Conservation (phyloP, 148 eudicot species). For the Rhododendron griersonianum region DNA sequence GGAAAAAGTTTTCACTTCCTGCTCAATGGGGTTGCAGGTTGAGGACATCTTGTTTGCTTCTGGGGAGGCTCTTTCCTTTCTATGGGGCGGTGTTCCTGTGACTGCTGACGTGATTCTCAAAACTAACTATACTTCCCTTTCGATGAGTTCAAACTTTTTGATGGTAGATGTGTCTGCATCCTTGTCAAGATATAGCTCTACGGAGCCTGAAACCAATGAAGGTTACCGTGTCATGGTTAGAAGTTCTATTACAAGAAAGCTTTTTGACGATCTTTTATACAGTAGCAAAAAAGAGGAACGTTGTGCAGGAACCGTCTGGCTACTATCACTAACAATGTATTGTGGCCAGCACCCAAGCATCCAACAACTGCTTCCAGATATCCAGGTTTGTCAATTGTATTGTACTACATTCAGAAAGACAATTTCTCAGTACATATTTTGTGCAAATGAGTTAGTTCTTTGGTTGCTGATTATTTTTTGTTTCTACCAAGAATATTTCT, state of each 20-base stretch:
- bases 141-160: conserved; percentile 77
- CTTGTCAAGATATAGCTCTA: conserved; percentile 34
- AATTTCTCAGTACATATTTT: neutral
- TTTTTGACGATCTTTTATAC: conserved; percentile 78
- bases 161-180: conserved; percentile 61
- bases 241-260: conserved; percentile 68
- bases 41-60: conserved; percentile 95
- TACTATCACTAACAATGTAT: conserved; percentile 82
- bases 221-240: conserved; percentile 48
- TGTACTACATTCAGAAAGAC: neutral
- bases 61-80: conserved; percentile 94
- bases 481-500: neutral
- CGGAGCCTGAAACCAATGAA: conserved; percentile 39
- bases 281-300: conserved; percentile 95
- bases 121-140: conserved; percentile 86
- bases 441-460: neutral
- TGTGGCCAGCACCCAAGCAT: conserved; percentile 76
- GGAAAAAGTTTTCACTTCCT: neutral
- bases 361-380: conserved; percentile 88
- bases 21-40: conserved; percentile 42
- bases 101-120: conserved; percentile 75
- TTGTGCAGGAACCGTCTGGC: conserved; percentile 94
- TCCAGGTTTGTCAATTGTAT: conserved; percentile 57
- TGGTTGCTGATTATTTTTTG: neutral
- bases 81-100: conserved; percentile 97